Evolutionary conservation across 352 stramenopile genomes (phyloP).

Genomic region (Blastocystis sp.): DNA sequence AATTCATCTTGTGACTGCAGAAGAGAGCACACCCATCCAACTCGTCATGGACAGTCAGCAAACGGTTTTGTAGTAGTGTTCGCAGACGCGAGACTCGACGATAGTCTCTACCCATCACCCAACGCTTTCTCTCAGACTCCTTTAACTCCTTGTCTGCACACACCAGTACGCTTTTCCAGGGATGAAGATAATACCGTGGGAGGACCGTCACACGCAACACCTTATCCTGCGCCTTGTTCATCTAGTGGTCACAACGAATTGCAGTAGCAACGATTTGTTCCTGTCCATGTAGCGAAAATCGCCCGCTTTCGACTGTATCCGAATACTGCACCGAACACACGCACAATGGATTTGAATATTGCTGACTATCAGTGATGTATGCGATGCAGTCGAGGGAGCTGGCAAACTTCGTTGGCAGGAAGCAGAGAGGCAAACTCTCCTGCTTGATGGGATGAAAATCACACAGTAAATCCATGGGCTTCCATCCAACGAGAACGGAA

Average conservation of each 20-base stretch:
- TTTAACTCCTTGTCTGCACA: neutral
- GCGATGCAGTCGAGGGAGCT: neutral
- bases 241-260: neutral
- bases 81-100: neutral
- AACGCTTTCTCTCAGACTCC: neutral
- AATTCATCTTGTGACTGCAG: slow-evolving; percentile 6
- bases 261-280: neutral
- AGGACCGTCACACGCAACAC: neutral
- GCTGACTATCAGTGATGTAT: neutral
- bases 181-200: slow-evolving; percentile 5
- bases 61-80: neutral
- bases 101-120: slow-evolving; percentile 7
- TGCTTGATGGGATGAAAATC: neutral
- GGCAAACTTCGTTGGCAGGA: neutral
- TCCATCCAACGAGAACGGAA: neutral
- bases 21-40: neutral
- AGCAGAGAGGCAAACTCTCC: neutral
- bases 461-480: slow-evolving; percentile 4
- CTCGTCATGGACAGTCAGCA: neutral
- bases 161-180: slow-evolving; percentile 26
- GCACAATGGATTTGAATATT: neutral
- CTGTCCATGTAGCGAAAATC: no score
- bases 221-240: neutral
- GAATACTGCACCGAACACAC: neutral
- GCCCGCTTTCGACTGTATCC: neutral